Evolutionary conservation across 2,329 filamentous ascomycete genomes (phyloP), one percentile per base, ranked within the genome.

Genomic region (Lasiodiplodia theobromae): DNA sequence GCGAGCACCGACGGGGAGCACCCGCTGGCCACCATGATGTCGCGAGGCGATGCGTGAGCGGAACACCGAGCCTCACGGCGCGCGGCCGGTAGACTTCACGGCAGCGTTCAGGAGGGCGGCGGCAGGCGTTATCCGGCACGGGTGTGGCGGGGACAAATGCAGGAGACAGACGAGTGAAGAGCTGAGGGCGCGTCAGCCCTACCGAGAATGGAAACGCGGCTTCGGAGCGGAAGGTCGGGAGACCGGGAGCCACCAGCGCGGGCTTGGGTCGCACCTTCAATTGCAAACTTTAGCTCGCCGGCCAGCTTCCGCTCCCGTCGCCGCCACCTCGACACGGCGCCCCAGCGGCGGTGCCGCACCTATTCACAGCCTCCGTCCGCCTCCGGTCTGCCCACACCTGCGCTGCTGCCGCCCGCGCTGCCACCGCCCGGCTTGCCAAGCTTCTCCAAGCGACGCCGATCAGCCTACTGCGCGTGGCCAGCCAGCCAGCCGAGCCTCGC

Each of bases 1-100:
- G 44, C 40, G 58, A 51, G 18, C 34, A 44, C 58, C 40, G 58
- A 28, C 21, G 44, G 16, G 56, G 58, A 34, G 44, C 58, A 63
- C 58, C 40, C 51, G 28, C 44, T 34, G 58, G 58, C 25, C 58
- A 14, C 11, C n/a, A 28, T n/a, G 58, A 23, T 44, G 51, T 23
- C 21, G 58, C 58, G 44, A 51, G 4, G 40, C 25, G 2, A 4
- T 2, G 25, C 3, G 23, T 4, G 21, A 44, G 11, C 12, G 8
- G 54, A 31, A 8, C 8, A 11, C 14, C 10, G 14, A 23, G 23
- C 14, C 21, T 10, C 23, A 7, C 14, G 5, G 3, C 7, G 3
- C 7, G 28, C 52, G 25, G 52, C 25, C 4, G 28, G 5, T 12
- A 8, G 31, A 37, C 34, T n/a, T 2, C n/a, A n/a, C 53, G 31